A percentile compares a stretch with the other conserved stretches of the same genome.
phyloP scores from a whole-genome alignment of 1,284 basidiomycete species.

The Trametes polyzona region DNA sequence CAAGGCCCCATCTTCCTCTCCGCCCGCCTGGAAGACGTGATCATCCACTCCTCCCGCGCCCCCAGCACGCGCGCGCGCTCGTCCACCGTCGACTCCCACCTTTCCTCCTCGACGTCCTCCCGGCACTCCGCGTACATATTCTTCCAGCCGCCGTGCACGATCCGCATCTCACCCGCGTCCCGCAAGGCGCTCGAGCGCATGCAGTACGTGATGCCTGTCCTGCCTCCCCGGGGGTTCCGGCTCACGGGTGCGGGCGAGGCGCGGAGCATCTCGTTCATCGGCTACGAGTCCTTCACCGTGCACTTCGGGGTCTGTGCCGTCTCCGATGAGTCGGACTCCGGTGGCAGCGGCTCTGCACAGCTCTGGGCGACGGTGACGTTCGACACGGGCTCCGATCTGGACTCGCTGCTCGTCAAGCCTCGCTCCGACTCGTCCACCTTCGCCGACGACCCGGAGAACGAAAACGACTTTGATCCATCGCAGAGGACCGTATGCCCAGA shows the following conservation, averaged over 20 bases:
- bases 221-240: slow-evolving; percentile 16
- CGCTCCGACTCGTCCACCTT: too few relatives aligned
- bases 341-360: slow-evolving; percentile 11
- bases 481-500: slow-evolving; percentile 5
- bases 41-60: slow-evolving; percentile 13
- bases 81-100: neutral
- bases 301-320: slow-evolving; percentile 20
- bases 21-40: neutral
- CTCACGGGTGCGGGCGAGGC: slow-evolving; percentile 10
- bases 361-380: slow-evolving; percentile 24
- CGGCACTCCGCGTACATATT: slow-evolving; percentile 13
- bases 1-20: neutral
- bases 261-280: slow-evolving; percentile 18
- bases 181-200: neutral
- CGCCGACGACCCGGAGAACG: neutral
- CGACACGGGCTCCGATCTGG: slow-evolving; percentile 10
- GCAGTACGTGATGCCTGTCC: slow-evolving; percentile 11
- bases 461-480: too few relatives aligned
- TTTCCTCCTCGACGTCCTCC: neutral
- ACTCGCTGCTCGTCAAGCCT: slow-evolving; percentile 2
- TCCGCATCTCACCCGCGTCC: slow-evolving; percentile 4
- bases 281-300: slow-evolving; percentile 18
- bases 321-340: slow-evolving; percentile 1
- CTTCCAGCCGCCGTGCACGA: slow-evolving; percentile 23
- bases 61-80: neutral